Conservation (phyloP, 345 rosid genomes). For the Syzygium oleosum region DNA sequence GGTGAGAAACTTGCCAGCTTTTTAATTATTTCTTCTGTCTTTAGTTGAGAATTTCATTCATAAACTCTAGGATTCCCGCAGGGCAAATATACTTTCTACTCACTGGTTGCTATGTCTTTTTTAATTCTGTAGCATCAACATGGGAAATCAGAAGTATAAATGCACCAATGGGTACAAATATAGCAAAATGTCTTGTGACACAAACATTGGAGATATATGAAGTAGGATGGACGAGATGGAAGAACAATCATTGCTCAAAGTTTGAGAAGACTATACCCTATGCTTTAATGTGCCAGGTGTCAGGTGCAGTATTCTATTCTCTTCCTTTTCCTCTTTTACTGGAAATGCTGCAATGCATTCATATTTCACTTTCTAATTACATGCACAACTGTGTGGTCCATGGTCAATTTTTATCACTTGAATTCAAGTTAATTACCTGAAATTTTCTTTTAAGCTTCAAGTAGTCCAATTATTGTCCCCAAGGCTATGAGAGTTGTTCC, state of each 20-base stretch:
- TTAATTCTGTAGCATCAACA: constrained; percentile 58
- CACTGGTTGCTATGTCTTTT: not conserved
- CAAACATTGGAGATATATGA: constrained; percentile 79
- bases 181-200: constrained; percentile 63
- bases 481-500: not conserved
- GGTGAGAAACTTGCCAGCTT: not conserved
- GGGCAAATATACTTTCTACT: not conserved
- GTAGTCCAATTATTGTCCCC: not conserved
- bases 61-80: not conserved
- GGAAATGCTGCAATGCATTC: not conserved
- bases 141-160: constrained; percentile 84
- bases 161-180: constrained; percentile 46
- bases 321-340: not conserved
- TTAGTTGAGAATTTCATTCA: not conserved
- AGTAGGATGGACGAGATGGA: constrained; percentile 76
- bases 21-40: not conserved
- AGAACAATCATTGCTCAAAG: constrained; percentile 56
- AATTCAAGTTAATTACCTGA: not conserved
- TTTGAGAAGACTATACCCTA: constrained; percentile 77
- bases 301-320: constrained; percentile 30
- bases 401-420: not conserved
- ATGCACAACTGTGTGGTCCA: not conserved
- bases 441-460: not conserved
- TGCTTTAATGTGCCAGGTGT: constrained; percentile 75
- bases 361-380: not conserved